phyloP scores from a whole-genome alignment of 2,329 filamentous ascomycete species.

The Botryotinia narcissicola region DNA sequence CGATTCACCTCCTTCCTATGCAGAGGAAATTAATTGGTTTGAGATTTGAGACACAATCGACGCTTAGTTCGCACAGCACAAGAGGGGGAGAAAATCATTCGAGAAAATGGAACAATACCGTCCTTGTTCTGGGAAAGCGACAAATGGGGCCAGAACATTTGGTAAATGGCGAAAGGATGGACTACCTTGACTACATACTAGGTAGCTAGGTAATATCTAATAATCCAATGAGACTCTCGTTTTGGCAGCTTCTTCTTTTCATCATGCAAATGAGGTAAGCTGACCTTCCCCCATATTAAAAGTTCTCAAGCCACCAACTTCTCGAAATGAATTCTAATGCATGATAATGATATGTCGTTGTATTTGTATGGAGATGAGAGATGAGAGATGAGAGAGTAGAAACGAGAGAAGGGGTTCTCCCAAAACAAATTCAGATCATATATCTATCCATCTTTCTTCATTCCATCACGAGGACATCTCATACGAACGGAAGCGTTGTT shows the following conservation, averaged over 20 bases:
- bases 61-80: not conserved
- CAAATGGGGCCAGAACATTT: not conserved
- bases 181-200: not conserved
- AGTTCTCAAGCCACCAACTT: not conserved
- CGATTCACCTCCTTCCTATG: not conserved
- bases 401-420: not conserved
- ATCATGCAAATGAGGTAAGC: not conserved
- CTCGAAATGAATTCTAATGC: not conserved
- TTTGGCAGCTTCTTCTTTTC: not conserved
- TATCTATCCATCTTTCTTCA: conserved; percentile 14
- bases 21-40: not conserved
- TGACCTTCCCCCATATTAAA: not conserved
- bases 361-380: too few relatives aligned
- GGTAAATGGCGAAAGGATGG: not conserved
- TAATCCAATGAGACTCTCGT: not conserved
- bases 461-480: conserved; percentile 15
- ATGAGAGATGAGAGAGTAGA: too few relatives aligned
- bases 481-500: not conserved
- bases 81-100: not conserved
- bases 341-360: not conserved
- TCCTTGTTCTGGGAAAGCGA: not conserved
- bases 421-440: not conserved
- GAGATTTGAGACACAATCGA: not conserved
- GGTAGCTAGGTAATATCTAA: too few relatives aligned
- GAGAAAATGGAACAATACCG: not conserved